phyloP scores from a whole-genome alignment of 345 rosid species.

The Punica granatum region DNA sequence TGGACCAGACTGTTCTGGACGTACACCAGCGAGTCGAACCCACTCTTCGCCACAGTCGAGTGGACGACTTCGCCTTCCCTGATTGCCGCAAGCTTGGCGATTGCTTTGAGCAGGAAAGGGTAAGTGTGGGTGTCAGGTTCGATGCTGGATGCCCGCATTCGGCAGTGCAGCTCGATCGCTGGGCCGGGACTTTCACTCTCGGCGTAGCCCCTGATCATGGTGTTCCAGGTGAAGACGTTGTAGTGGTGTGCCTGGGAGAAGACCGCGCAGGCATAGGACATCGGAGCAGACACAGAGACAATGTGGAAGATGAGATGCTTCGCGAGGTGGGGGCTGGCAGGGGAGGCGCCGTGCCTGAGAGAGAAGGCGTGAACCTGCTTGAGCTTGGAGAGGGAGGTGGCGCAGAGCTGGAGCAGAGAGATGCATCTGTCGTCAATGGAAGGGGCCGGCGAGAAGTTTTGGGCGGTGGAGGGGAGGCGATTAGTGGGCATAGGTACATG shows the following conservation, averaged over 20 bases:
- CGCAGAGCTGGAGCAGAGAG: conserved; percentile 35
- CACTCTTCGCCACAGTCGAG: conserved; percentile 41
- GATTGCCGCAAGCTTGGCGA: conserved; percentile 43
- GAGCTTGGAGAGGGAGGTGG: conserved; percentile 39
- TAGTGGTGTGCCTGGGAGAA: conserved; percentile 40
- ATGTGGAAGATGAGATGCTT: conserved; percentile 52
- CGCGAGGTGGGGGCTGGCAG: conserved; percentile 31
- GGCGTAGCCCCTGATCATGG: conserved; percentile 74
- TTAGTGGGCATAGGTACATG: background rate
- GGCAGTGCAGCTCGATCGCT: conserved; percentile 42
- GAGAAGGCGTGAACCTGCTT: conserved; percentile 68
- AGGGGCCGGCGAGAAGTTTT: conserved; percentile 6
- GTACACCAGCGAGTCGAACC: conserved; percentile 53
- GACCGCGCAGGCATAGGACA: conserved; percentile 47
- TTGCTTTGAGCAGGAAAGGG: conserved; percentile 75
- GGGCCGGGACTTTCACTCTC: conserved; percentile 47
- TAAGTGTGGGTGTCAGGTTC: conserved; percentile 78
- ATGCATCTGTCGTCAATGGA: conserved; percentile 40
- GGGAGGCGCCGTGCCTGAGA: conserved; percentile 48
- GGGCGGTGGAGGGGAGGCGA: background rate
- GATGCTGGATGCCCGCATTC: conserved; percentile 32
- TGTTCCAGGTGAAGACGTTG: conserved; percentile 62
- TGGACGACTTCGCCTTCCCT: conserved; percentile 47
- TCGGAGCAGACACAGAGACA: conserved; percentile 53
- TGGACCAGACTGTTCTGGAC: conserved; percentile 64